Percentiles rank a stretch among this genome's conserved stretches.
Evolutionary conservation across 2,329 filamentous ascomycete species (phyloP).

Genomic region (Colletotrichum gloeosporioides): DNA sequence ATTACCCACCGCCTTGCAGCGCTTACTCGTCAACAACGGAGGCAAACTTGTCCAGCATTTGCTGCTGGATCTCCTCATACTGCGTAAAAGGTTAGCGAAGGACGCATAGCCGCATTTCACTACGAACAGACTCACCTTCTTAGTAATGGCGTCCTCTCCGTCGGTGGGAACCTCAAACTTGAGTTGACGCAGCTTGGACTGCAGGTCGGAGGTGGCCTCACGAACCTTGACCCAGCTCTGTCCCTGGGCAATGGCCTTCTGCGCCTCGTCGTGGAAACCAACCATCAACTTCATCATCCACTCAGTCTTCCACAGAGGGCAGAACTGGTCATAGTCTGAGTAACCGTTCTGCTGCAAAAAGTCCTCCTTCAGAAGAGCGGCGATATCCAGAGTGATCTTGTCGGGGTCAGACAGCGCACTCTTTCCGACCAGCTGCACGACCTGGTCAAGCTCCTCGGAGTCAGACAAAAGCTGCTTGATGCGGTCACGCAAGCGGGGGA

Average conservation of each 20-base stretch:
- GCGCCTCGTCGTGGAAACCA: conserved; percentile 95
- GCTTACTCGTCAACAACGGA: conserved; percentile 90
- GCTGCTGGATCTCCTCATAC: conserved; percentile 92
- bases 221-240: conserved; percentile 92
- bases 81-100: conserved; percentile 50
- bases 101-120: neutral
- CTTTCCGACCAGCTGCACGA: conserved; percentile 98
- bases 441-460: conserved; percentile 97
- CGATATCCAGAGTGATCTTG: conserved; percentile 97
- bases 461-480: conserved; percentile 93
- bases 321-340: conserved; percentile 99
- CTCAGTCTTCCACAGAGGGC: conserved; percentile 98
- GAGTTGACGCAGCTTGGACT: conserved; percentile 84
- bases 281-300: conserved; percentile 99
- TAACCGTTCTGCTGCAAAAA: conserved; percentile 99
- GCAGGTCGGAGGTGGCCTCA: conserved; percentile 87
- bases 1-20: neutral
- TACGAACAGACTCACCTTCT: conserved; percentile 69
- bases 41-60: conserved; percentile 97
- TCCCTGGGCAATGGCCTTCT: conserved; percentile 92
- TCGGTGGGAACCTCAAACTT: conserved; percentile 96
- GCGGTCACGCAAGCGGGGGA: conserved; percentile 89
- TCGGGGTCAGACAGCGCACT: conserved; percentile 93
- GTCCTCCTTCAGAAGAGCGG: conserved; percentile 93
- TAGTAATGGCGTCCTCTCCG: conserved; percentile 78